phyloP scores from a whole-genome alignment of 2,329 filamentous ascomycete genomes.

The Hypoxylon sp. region DNA sequence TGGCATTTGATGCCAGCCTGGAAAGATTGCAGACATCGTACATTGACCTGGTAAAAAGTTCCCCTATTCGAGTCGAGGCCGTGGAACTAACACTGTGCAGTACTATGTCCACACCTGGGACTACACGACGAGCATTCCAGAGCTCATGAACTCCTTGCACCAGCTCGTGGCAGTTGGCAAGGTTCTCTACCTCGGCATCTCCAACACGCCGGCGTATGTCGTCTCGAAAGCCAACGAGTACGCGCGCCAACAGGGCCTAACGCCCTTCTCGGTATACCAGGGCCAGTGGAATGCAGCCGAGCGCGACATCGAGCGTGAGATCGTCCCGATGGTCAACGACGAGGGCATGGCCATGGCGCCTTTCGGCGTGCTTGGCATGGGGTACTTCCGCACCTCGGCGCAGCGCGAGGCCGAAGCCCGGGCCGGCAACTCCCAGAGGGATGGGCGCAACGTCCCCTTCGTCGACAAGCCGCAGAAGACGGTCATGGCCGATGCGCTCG shows the following conservation, averaged over 20 bases:
- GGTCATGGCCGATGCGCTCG: conserved; percentile 19
- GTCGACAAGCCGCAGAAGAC: conserved; percentile 21
- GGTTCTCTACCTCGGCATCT: conserved; percentile 45
- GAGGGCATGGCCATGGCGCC: conserved; percentile 68
- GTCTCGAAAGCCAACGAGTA: conserved; percentile 64
- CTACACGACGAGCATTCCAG: conserved; percentile 41
- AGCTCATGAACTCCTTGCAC: conserved; percentile 47
- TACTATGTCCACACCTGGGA: conserved; percentile 45
- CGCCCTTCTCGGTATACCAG: conserved; percentile 73
- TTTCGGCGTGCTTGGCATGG: conserved; percentile 62
- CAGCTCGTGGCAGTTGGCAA: conserved; percentile 37
- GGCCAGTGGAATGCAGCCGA: conserved; percentile 69
- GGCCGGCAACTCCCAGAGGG: background rate
- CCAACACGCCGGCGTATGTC: conserved; percentile 66
- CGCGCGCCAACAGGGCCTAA: conserved; percentile 69
- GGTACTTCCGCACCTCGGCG: conserved; percentile 36
- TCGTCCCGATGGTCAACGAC: conserved; percentile 69
- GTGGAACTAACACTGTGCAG: background rate
- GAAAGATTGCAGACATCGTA: conserved; percentile 56
- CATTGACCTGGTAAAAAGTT: conserved; percentile 52
- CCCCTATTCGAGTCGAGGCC: conserved; percentile 10
- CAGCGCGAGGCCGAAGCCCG: conserved; percentile 9
- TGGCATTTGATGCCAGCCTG: conserved; percentile 57
- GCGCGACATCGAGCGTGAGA: conserved; percentile 72
- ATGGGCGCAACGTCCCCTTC: conserved; percentile 22